These are phyloP conservation scores for Pestalotiopsis sp. DNA, from an alignment of 2,329 filamentous ascomycete species.

Conservation along the genomic window DNA sequence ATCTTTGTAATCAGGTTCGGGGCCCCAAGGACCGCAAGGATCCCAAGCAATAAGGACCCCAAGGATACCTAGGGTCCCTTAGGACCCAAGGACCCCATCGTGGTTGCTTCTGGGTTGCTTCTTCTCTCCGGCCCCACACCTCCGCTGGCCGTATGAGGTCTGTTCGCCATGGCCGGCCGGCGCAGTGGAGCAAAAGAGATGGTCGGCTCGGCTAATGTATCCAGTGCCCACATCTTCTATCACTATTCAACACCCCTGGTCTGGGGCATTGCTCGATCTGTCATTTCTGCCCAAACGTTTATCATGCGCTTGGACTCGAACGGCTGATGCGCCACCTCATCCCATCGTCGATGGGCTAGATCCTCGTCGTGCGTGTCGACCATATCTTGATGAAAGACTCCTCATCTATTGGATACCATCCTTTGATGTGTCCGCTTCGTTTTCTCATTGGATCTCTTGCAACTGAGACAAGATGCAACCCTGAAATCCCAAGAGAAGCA, in stretches of 20 bases:
- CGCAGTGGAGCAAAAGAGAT: background rate
- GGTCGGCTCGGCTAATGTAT: background rate
- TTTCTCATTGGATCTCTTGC: background rate
- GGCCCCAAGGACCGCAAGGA: too few relatives aligned
- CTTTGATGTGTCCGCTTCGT: background rate
- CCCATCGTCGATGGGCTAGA: background rate
- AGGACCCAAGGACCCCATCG: too few relatives aligned
- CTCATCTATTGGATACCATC: background rate
- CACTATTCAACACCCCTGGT: background rate
- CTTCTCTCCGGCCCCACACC: background rate
- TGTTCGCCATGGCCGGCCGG: background rate
- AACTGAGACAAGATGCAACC: background rate
- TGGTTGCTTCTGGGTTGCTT: background rate
- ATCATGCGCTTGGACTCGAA: background rate
- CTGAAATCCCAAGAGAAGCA: constrained; percentile 1
- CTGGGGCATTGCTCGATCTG: background rate
- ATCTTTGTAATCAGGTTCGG: background rate
- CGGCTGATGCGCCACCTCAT: background rate
- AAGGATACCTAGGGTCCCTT: too few relatives aligned
- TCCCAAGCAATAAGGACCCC: too few relatives aligned
- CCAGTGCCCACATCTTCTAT: background rate
- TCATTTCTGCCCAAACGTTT: background rate
- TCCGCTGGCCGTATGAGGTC: background rate
- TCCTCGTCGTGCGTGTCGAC: background rate
- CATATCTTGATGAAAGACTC: background rate